Evolutionary conservation across 2,329 filamentous ascomycete genomes (phyloP), one percentile per base, ranked within the genome.

Genomic region (Tolypocladium tropicale): DNA sequence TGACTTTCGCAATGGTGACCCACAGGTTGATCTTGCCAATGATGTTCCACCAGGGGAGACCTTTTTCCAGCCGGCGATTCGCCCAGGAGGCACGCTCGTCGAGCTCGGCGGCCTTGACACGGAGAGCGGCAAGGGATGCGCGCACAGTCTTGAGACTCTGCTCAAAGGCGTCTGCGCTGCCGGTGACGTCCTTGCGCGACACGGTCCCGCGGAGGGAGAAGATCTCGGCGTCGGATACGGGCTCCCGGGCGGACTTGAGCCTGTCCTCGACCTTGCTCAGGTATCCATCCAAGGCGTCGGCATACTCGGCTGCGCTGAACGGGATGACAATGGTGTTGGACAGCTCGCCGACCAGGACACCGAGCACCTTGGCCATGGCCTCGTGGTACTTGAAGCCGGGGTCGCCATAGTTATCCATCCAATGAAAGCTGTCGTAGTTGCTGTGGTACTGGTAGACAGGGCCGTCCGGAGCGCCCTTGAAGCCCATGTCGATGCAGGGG

Each of bases 401-500:
- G 64, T 96, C 92, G 46, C 89, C 90, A 60, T 82, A 94, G 28
- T 79, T 81, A 55, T 85, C 79, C 89, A 95, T 95, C 91, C 92
- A 96, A 70, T 87, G 77, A 70, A 91, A 94, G 65, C 85, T 90
- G 69, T 95, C 91, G 70, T 95, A 95, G 75, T 96, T 95, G 68
- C 85, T 86, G 73, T 96, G 91, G 70, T 96, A 96, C 65, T 90
- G 87, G 67, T 90, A 90, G 3, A 89, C 77, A 0, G 85, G 74
- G 48, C 78, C 76, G 2, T 71, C 66, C 0, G 62, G 57, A 28
- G 70, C 70, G 9, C 62, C 66, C 18, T 68, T 68, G 64, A 88
- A 89, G 30, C 80, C 78, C 53, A 89, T 76, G 64, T 89, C 83
- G 16, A 88, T 67, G 59, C 78, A 83, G 9, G 86, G 78, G 43